These are phyloP conservation scores for Cyclotella sp. DNA, from an alignment of 108 stramenopile genomes.

Conservation along the genomic window DNA sequence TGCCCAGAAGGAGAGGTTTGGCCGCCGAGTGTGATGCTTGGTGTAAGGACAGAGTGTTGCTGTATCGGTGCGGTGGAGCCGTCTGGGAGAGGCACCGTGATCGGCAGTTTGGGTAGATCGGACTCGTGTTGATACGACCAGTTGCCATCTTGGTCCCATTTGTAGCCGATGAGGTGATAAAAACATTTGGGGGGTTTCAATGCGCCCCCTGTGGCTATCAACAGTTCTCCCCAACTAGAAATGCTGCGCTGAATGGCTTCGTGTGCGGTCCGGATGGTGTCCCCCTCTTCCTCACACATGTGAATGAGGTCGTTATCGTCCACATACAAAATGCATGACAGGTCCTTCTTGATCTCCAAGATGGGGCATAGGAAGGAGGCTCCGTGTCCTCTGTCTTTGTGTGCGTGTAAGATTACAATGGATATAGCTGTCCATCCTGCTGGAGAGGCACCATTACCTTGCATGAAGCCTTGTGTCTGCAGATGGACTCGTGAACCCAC, in stretches of 20 bases:
- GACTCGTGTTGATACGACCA: constrained; percentile 2
- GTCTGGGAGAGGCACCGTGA: neutral
- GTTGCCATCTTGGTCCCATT: neutral
- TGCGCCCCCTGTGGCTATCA: neutral
- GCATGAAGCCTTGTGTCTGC: constrained; percentile 15
- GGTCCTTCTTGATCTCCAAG: neutral
- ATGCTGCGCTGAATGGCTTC: neutral
- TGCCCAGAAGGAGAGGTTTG: neutral
- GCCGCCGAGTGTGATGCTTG: neutral
- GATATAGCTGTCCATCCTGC: constrained; percentile 10
- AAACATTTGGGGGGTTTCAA: too few species aligned
- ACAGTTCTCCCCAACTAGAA: constrained; percentile 9
- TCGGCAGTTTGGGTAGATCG: neutral
- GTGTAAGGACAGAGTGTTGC: neutral
- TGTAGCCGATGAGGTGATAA: constrained; percentile 3
- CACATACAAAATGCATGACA: neutral
- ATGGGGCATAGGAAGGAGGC: constrained; percentile 14
- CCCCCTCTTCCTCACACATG: neutral
- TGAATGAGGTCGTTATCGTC: too few species aligned
- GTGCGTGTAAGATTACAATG: constrained; percentile 13
- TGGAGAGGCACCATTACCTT: too few species aligned
- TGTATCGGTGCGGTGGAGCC: neutral
- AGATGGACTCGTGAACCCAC: constrained; percentile 1
- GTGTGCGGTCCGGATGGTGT: neutral
- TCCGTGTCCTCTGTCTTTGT: constrained; percentile 10